Evolutionary conservation across 352 stramenopile genomes (phyloP).

Genomic region (Globisporangium apiculatum): DNA sequence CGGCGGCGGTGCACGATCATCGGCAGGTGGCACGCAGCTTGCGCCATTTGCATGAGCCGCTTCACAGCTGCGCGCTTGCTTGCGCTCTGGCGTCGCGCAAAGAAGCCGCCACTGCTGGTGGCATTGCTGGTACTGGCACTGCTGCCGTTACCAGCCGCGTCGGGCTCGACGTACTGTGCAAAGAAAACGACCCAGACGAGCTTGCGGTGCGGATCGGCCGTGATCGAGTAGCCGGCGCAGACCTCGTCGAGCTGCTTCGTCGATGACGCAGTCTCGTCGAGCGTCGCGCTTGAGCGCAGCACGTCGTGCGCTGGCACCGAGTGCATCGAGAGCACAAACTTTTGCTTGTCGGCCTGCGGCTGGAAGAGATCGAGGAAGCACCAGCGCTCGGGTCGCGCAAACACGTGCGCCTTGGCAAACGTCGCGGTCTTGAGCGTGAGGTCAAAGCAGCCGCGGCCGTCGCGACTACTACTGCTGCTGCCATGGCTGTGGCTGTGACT

Average conservation of each 20-base stretch:
- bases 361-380: slow-evolving; percentile 27
- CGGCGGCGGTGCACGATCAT: slow-evolving; percentile 24
- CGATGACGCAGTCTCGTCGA: slow-evolving; percentile 4
- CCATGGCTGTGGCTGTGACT: neutral
- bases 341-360: slow-evolving; percentile 6
- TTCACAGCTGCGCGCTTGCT: slow-evolving; percentile 16
- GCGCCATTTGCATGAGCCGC: slow-evolving; percentile 28
- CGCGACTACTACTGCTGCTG: neutral
- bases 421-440: slow-evolving; percentile 25
- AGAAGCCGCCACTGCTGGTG: neutral
- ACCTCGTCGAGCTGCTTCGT: slow-evolving; percentile 17
- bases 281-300: slow-evolving; percentile 8
- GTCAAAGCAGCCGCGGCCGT: slow-evolving; percentile 1
- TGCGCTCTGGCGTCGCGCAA: neutral
- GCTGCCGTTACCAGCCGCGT: neutral
- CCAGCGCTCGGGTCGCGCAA: slow-evolving; percentile 23
- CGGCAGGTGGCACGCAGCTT: slow-evolving; percentile 24
- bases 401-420: slow-evolving; percentile 20
- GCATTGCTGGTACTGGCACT: too few species aligned
- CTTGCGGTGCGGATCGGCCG: slow-evolving; percentile 13
- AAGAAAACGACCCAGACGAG: slow-evolving; percentile 14
- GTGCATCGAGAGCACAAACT: slow-evolving; percentile 29
- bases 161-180: slow-evolving; percentile 3
- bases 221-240: slow-evolving; percentile 15
- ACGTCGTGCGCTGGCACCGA: slow-evolving; percentile 37